Evolutionary conservation across 148 eudicot species (phyloP).

Genomic region (Euryodendron excelsum): DNA sequence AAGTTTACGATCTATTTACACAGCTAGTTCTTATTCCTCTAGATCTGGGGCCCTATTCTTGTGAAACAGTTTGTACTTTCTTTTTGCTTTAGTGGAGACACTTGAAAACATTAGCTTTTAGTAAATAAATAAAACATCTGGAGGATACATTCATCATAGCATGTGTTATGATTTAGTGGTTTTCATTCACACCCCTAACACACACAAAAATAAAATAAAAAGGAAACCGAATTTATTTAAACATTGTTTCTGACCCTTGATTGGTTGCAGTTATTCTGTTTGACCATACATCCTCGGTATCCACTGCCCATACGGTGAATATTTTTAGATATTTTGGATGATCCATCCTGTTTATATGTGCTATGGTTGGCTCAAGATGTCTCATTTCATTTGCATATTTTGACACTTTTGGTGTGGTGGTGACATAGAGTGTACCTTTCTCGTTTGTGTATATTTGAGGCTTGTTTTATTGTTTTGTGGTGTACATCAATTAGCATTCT

Average conservation of each 20-base stretch:
- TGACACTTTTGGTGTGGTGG: neutral
- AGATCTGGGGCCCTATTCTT: neutral
- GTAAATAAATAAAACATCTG: neutral
- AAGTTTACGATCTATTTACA: neutral
- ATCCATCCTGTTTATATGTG: neutral
- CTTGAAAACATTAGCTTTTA: no score
- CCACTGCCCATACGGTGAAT: no score
- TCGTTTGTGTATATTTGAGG: neutral
- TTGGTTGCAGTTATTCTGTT: neutral
- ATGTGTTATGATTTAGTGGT: neutral
- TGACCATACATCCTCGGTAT: neutral
- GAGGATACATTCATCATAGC: neutral
- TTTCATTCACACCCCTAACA: neutral
- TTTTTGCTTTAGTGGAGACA: neutral
- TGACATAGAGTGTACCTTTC: neutral
- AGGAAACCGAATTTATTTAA: neutral
- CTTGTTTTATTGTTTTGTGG: neutral
- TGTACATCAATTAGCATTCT: neutral
- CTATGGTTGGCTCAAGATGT: neutral
- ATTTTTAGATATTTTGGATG: neutral
- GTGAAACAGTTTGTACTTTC: neutral
- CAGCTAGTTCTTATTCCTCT: neutral
- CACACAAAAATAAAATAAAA: neutral
- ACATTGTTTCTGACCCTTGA: neutral
- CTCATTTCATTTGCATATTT: neutral